Conservation (phyloP, 2,329 filamentous ascomycete genomes). For the Falciphora oryzae region DNA sequence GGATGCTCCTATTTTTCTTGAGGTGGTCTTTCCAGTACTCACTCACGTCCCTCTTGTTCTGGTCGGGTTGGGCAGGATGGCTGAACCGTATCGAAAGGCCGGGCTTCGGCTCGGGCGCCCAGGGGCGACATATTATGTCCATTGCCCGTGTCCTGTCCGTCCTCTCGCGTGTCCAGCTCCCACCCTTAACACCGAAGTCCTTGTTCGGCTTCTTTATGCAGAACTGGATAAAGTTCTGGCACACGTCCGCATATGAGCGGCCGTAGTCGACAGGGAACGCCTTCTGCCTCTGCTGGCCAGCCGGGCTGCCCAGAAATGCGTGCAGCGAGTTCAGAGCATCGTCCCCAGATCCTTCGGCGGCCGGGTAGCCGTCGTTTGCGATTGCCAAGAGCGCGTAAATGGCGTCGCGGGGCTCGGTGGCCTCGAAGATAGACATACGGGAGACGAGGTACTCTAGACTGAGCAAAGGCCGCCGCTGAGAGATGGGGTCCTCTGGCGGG, state of each 20-base stretch:
- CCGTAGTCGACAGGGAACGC: slow-evolving; percentile 28
- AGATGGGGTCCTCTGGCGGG: background rate
- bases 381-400: slow-evolving; percentile 30
- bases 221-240: slow-evolving; percentile 28
- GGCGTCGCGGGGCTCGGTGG: slow-evolving; percentile 23
- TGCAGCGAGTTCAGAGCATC: slow-evolving; percentile 11
- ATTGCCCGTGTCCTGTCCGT: slow-evolving; percentile 19
- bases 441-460: slow-evolving; percentile 31
- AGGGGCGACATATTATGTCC: slow-evolving; percentile 33
- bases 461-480: slow-evolving; percentile 16
- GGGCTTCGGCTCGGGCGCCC: slow-evolving; percentile 22
- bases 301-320: slow-evolving; percentile 16
- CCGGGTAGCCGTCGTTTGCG: slow-evolving; percentile 23
- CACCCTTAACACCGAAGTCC: no score
- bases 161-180: background rate
- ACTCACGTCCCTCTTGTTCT: background rate
- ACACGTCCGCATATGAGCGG: slow-evolving; percentile 24
- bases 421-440: slow-evolving; percentile 25
- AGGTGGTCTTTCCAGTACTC: background rate
- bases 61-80: background rate
- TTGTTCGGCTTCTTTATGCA: slow-evolving; percentile 16
- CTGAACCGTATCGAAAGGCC: slow-evolving; percentile 5
- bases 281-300: slow-evolving; percentile 15
- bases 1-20: slow-evolving; percentile 2
- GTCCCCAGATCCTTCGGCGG: background rate